Percentiles rank a stretch among this genome's conserved stretches.
phyloP scores from a whole-genome alignment of 305 asterid species.

The Fraxinus baroniana region DNA sequence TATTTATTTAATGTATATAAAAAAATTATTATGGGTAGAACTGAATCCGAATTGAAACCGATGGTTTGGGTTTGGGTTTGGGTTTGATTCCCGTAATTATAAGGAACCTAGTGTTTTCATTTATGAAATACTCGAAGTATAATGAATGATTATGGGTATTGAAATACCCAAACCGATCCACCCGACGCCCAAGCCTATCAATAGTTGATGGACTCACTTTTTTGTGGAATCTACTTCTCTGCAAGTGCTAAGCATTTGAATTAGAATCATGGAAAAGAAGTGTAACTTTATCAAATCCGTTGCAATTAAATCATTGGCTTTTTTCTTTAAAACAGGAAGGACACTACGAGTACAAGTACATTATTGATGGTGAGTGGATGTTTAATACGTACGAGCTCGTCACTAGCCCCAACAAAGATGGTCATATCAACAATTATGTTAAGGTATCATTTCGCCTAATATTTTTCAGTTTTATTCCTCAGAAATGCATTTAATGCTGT shows the following conservation, averaged over 20 bases:
- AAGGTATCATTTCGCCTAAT: conserved; percentile 31
- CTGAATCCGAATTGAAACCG: background rate
- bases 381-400: conserved; percentile 53
- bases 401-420: conserved; percentile 69
- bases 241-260: conserved; percentile 2
- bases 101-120: background rate
- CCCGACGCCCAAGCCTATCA: background rate
- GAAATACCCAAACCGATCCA: background rate
- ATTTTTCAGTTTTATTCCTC: background rate
- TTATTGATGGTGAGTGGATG: conserved; percentile 83
- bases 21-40: background rate
- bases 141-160: background rate
- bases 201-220: background rate
- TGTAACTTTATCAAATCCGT: background rate
- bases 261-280: background rate
- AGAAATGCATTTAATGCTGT: background rate
- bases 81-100: too few species aligned
- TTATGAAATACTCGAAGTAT: background rate
- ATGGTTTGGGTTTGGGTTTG: background rate
- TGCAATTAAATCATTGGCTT: background rate
- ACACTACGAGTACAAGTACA: conserved; percentile 78
- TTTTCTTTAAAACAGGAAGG: conserved; percentile 66
- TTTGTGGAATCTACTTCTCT: background rate
- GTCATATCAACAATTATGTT: conserved; percentile 84
- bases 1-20: too few species aligned